A percentile compares a stretch with the other conserved stretches of the same genome.
phyloP scores from a whole-genome alignment of 768 basidiomycete species.

The Lyophyllum decastes region DNA sequence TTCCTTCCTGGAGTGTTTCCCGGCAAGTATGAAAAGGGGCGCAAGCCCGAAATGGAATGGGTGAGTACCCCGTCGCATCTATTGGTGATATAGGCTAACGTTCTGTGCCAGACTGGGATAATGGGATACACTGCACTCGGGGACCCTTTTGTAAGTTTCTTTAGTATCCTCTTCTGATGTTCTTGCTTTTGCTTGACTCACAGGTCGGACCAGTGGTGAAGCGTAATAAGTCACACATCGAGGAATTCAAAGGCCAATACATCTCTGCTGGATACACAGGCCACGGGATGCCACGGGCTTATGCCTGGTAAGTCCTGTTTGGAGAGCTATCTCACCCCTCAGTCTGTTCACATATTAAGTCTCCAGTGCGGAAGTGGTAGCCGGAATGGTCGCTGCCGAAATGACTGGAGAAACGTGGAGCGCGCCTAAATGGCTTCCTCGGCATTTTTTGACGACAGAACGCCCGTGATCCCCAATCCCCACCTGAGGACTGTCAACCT shows the following conservation, averaged over 20 bases:
- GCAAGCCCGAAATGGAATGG: slow-evolving; percentile 82
- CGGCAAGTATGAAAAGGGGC: slow-evolving; percentile 45
- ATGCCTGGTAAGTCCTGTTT: slow-evolving; percentile 53
- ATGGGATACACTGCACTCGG: slow-evolving; percentile 69
- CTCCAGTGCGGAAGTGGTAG: slow-evolving; percentile 61
- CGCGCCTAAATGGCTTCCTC: slow-evolving; percentile 64
- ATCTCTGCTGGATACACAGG: slow-evolving; percentile 75
- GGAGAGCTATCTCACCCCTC: background rate
- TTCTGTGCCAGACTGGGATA: slow-evolving; percentile 67
- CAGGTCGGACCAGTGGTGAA: slow-evolving; percentile 66
- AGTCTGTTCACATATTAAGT: background rate
- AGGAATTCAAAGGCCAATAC: slow-evolving; percentile 57
- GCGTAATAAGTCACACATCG: slow-evolving; percentile 18
- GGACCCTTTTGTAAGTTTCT: slow-evolving; percentile 65
- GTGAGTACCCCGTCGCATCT: slow-evolving; percentile 35
- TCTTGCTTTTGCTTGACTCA: background rate
- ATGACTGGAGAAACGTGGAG: slow-evolving; percentile 46
- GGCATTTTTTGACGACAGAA: slow-evolving; percentile 45
- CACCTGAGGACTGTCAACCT: no score
- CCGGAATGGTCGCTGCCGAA: slow-evolving; percentile 57
- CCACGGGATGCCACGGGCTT: slow-evolving; percentile 81
- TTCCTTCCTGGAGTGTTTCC: slow-evolving; percentile 66
- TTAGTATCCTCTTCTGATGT: background rate
- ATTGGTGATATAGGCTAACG: background rate
- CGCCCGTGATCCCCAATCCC: background rate